Percentiles rank a stretch among this genome's conserved stretches.
Evolutionary conservation across 768 basidiomycete species (phyloP).

Genomic region (Amanita phalloides): DNA sequence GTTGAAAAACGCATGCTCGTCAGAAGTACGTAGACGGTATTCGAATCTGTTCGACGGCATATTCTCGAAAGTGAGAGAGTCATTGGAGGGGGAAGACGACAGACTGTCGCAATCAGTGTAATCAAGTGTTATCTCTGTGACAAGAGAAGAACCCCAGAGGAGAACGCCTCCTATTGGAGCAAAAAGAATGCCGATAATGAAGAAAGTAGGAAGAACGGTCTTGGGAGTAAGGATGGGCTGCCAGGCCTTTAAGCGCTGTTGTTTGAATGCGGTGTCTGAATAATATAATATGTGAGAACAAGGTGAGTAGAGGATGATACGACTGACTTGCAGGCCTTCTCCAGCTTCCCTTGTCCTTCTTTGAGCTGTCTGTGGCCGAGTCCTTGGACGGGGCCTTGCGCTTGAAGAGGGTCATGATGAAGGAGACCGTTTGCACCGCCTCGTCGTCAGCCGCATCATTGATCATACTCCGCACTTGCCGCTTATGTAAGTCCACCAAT

Average conservation of each 20-base stretch:
- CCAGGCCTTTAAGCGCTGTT: slow-evolving; percentile 99
- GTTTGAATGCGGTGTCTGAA: slow-evolving; percentile 96
- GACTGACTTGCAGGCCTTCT: slow-evolving; percentile 71
- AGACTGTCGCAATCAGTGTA: slow-evolving; percentile 86
- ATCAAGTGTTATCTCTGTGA: slow-evolving; percentile 90
- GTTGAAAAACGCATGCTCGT: slow-evolving; percentile 41
- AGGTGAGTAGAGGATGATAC: slow-evolving; percentile 5
- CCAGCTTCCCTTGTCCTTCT: slow-evolving; percentile 85
- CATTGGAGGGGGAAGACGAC: slow-evolving; percentile 28
- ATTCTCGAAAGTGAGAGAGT: slow-evolving; percentile 26
- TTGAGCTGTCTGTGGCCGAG: slow-evolving; percentile 38
- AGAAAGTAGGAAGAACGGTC: slow-evolving; percentile 92
- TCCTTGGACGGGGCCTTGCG: slow-evolving; percentile 30
- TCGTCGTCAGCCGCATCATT: too few relatives aligned
- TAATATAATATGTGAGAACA: slow-evolving; percentile 6
- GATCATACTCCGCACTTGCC: too few relatives aligned
- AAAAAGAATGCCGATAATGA: slow-evolving; percentile 90
- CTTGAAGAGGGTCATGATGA: slow-evolving; percentile 45
- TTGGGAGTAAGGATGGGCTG: slow-evolving; percentile 98
- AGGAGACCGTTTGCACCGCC: too few relatives aligned
- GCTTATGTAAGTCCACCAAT: background rate
- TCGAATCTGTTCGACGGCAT: slow-evolving; percentile 60
- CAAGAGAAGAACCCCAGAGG: slow-evolving; percentile 76
- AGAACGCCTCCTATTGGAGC: slow-evolving; percentile 93
- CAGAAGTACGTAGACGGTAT: slow-evolving; percentile 49